Evolutionary conservation across 164 flowering plant genomes (phyloP), one percentile per base, ranked within the genome.

Genomic region (Liriodendron chinense): DNA sequence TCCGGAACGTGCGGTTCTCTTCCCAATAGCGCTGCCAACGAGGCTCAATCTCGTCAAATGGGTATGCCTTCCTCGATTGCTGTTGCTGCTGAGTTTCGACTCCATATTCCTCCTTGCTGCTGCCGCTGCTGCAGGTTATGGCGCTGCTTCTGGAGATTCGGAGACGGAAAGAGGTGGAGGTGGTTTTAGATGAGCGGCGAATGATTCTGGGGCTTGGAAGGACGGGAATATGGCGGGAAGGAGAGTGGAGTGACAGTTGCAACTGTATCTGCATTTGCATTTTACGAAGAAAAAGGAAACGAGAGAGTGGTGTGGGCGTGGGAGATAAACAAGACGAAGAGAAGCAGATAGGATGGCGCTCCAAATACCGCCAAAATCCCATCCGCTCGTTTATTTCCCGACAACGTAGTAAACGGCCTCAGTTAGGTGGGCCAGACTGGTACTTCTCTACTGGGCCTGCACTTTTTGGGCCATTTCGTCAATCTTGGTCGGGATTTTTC

Each of bases 11-110:
- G 9, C 82, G 83, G 72, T 89, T 89, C 69, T 90, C 87, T 74
- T 94, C 96, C 99, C 99, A 96, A 76, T 79, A 88, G 3, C 77
- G 78, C 85, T 96, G 99, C 99, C 99, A 96, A 72, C 87, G 84
- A 22, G 91, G 94, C 83, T 96, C 99, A 20, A 94, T 92, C 77
- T 91, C 95, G 68, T 89, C 85, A 80, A 91, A 96, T 1, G 99
- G 99, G 78, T 92, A 96, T 0, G 93, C 91, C 83, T 86, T 90
- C 71, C 78, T 86, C 65, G 21, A 78, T 78, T 69, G 68, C 72
- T 81, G 77, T 72, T 78, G 65, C 69, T 68, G 65, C 72, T 82
- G 77, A 72, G 69, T 71, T 75, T 80, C 83, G 34, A 72, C 77
- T 71, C 74, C 81, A 21, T 26, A 66, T 22, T 74, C 79, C 67